Conservation (phyloP, 352 stramenopile genomes). For the Phytophthora fragariae region DNA sequence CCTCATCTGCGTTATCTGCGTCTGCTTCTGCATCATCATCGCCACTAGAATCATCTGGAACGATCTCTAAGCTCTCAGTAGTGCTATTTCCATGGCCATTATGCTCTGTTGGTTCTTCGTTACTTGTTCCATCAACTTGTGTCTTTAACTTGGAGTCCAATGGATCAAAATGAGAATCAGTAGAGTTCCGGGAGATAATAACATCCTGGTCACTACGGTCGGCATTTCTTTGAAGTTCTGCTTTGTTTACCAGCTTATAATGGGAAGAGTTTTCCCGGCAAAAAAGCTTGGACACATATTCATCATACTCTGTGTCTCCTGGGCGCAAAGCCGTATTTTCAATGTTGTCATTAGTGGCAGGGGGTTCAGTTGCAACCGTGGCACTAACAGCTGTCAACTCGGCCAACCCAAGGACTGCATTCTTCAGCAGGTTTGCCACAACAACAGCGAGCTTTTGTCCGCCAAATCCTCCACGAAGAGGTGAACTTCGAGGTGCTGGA, state of each 20-base stretch:
- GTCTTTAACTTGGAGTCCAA: neutral
- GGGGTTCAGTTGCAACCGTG: neutral
- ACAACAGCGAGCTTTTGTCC: constrained; percentile 28
- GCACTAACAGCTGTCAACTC: constrained; percentile 8
- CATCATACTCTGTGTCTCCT: constrained; percentile 46
- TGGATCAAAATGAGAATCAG: neutral
- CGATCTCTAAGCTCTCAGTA: neutral
- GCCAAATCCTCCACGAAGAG: constrained; percentile 6
- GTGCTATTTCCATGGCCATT: constrained; percentile 3
- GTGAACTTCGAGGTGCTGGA: neutral
- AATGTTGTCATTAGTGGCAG: neutral
- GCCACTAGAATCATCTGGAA: constrained; percentile 15
- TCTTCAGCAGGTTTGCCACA: constrained; percentile 41
- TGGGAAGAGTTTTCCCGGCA: constrained; percentile 39
- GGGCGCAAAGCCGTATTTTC: constrained; percentile 10
- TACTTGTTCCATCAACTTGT: neutral
- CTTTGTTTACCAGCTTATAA: constrained; percentile 34
- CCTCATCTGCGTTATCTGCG: constrained; percentile 33
- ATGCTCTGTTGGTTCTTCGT: constrained; percentile 11
- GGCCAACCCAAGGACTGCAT: constrained; percentile 30
- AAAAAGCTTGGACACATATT: constrained; percentile 43
- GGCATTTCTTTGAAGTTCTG: neutral
- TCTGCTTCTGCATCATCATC: constrained; percentile 24
- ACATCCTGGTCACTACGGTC: neutral
- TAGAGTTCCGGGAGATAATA: neutral